Base-by-base conservation (phyloP, 371 early-diverging fungal species). In the Astathelohania contejeani region DNA sequence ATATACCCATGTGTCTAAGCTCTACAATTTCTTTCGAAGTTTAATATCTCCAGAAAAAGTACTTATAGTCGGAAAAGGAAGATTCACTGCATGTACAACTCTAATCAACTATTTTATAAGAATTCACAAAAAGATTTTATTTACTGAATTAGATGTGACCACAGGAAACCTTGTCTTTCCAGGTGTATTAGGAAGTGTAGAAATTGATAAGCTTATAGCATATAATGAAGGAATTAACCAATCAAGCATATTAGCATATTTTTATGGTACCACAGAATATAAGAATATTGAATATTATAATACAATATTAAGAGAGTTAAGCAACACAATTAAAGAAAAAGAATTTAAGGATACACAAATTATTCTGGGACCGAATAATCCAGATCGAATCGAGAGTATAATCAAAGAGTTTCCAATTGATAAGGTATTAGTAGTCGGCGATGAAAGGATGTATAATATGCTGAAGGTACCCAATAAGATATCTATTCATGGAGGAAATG, bases 401-500 rank as follows among this genome's bases (percentile, higher is more conserved):
- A 40, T 60, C 12, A 51, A 59, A 23, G 46, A 20, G 23, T 64
- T 59, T 56, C 44, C 45, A 28, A 49, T 65, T 9, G 58, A 65
- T 48, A 53, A 56, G 35, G 19, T 70, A 20, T 16, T 70, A 37
- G 59, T 67, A 22, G 40, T 68, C 7, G 71, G 69, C 14, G 51
- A 73, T 57, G 74, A 73, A 56, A 65, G 68, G 45, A 14, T 70
- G 18, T 68, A 47, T 50, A 43, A 63, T 54, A 39, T 43, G 18
- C 24, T 70, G 16, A 25, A 49, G 9, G 4, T 27, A n/a, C 40
- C 39, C 22, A 47, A 48, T 22, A 58, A 66, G 37, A 54, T 57
- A 27, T 43, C 44, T 6, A 61, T 56, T 10, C 44, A 44, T 12
- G 10, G 29, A 6, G 47, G 49, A 20, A 65, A 45, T 42, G 67